Percentiles rank a stretch among this genome's conserved stretches.
phyloP scores from a whole-genome alignment of 441 rosid genomes.

The Populus hybrid region DNA sequence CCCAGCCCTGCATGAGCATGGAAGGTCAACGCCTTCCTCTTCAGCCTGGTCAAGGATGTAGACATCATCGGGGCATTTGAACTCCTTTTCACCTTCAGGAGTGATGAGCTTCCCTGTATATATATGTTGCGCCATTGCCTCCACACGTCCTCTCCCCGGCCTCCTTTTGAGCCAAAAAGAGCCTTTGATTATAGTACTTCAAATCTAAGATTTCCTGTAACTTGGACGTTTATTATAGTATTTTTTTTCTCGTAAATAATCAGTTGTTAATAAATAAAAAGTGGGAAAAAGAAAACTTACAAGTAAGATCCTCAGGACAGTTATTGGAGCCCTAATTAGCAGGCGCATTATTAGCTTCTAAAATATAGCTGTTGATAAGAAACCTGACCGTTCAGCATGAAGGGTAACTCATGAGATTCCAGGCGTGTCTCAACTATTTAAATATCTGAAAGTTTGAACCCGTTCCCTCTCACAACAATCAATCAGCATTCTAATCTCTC shows the following conservation, averaged over 20 bases:
- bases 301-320: background rate
- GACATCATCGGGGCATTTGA: slow-evolving; percentile 49
- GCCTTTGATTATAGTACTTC: slow-evolving; percentile 35
- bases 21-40: slow-evolving; percentile 68
- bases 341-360: background rate
- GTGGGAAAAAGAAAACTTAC: background rate
- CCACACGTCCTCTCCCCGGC: slow-evolving; percentile 55
- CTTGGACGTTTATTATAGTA: background rate
- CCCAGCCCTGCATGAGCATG: slow-evolving; percentile 93
- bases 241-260: too few relatives aligned
- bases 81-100: slow-evolving; percentile 54
- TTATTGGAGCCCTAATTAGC: background rate
- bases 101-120: slow-evolving; percentile 76
- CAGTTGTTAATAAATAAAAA: too few relatives aligned
- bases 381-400: slow-evolving; percentile 51
- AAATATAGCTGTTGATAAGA: background rate
- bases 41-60: slow-evolving; percentile 72
- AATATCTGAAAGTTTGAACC: slow-evolving; percentile 10
- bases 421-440: slow-evolving; percentile 1
- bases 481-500: background rate
- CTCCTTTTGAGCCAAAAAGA: slow-evolving; percentile 52
- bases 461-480: background rate
- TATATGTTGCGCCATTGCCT: slow-evolving; percentile 61
- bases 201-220: background rate
- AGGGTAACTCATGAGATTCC: slow-evolving; percentile 19